A percentile compares a stretch with the other conserved stretches of the same genome.
phyloP scores from a whole-genome alignment of 2,329 filamentous ascomycete genomes.

The Calonectria crousiana region DNA sequence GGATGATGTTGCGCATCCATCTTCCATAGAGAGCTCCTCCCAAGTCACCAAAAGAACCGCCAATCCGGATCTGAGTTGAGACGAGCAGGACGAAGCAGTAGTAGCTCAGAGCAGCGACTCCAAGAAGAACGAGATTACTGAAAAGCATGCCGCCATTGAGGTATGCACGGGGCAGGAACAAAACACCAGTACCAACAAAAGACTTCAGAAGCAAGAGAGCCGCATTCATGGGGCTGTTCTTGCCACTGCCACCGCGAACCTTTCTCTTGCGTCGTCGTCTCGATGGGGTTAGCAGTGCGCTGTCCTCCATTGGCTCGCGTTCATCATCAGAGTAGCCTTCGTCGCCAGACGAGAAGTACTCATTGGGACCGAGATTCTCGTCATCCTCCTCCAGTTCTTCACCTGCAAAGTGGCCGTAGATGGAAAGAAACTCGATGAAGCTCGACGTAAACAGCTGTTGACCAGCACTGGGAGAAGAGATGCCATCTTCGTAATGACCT shows the following conservation, averaged over 20 bases:
- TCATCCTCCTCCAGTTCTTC: conserved; percentile 98
- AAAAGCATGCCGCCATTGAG: conserved; percentile 98
- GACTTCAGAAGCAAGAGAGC: conserved; percentile 92
- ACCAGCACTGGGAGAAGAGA: conserved; percentile 47
- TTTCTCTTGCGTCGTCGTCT: conserved; percentile 82
- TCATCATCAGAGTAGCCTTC: conserved; percentile 76
- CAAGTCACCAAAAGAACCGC: conserved; percentile 98
- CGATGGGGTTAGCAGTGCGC: conserved; percentile 83
- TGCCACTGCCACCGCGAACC: conserved; percentile 78
- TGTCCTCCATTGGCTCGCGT: conserved; percentile 87
- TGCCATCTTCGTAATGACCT: conserved; percentile 49
- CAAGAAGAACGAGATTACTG: conserved; percentile 90
- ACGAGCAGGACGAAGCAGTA: conserved; percentile 98
- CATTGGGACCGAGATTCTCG: conserved; percentile 85
- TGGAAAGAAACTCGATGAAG: conserved; percentile 93
- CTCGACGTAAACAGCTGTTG: conserved; percentile 81
- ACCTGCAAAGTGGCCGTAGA: conserved; percentile 98
- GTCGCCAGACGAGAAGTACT: conserved; percentile 88
- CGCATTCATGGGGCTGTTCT: conserved; percentile 82
- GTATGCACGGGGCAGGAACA: conserved; percentile 93
- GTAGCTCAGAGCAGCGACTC: conserved; percentile 88
- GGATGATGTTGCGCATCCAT: conserved; percentile 89
- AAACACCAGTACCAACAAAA: conserved; percentile 95
- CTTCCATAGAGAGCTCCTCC: conserved; percentile 91
- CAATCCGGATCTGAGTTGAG: conserved; percentile 84